Evolutionary conservation across 2,329 filamentous ascomycete genomes (phyloP), one percentile per base, ranked within the genome.

Genomic region (Polytolypa hystricis): DNA sequence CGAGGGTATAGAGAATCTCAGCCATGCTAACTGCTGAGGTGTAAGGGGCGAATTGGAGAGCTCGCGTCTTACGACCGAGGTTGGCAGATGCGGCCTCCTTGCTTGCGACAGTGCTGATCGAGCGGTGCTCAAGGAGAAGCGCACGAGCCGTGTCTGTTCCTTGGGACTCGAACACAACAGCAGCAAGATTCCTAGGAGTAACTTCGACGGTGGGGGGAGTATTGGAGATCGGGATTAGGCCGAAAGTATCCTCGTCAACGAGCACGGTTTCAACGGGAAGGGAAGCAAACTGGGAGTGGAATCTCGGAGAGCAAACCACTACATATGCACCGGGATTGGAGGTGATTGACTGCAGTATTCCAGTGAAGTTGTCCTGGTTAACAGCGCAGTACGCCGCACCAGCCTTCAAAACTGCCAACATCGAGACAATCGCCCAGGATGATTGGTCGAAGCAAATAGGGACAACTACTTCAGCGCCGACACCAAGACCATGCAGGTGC

Each of bases 1-100:
- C 52, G 20, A 56, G 51, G 12, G 56, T 60, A 37, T 44, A 56
- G 41, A 60, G 58, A 27, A 55, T 54, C 40, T 57, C 64, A 48
- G 55, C 47, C 27, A 68, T 50, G 19, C 56, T 61, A 12, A 60
- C 59, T 45, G 68, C 64, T 37, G 69, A 67, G 0, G 59, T 64
- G 35, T 65, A 61, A 1, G 62, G 66, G 1, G 60, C 60, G 41
- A 68, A 69, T 31, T 69, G 62, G 30, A 62, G 56, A 2, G 55
- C 51, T 18, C 58, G 41, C 7, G 51, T 51, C 3, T 42, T 40
- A 5, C 46, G 33, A n/a, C 46, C 41, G 44, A 56, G 47, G 10
- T 42, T 25, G 2, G 48, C 45, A 37, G 49, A 43, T 6, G 54
- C 50, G 1, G 45, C 53, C 35, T 54, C 57, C 2, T 48, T 48